Evolutionary conservation across 2,329 filamentous ascomycete genomes (phyloP).

Genomic region (Fusarium liriodendri): DNA sequence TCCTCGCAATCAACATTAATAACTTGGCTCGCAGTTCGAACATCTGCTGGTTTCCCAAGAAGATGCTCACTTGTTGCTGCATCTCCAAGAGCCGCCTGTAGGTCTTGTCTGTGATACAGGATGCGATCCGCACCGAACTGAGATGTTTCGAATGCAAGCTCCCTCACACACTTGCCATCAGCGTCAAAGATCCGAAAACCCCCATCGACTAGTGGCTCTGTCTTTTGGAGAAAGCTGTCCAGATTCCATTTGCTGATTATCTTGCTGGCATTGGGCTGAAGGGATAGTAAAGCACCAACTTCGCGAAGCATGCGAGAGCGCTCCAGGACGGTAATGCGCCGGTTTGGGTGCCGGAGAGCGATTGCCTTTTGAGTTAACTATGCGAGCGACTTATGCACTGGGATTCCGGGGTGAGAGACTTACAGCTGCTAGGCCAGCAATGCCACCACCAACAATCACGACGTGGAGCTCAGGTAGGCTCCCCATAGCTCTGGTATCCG

Average conservation of each 20-base stretch:
- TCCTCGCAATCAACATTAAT: slow-evolving; percentile 23
- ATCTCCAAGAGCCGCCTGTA: slow-evolving; percentile 25
- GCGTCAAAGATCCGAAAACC: slow-evolving; percentile 37
- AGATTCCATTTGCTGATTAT: slow-evolving; percentile 34
- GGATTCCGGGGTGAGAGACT: not conserved
- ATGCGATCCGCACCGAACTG: slow-evolving; percentile 36
- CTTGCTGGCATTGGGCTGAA: slow-evolving; percentile 38
- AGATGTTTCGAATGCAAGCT: slow-evolving; percentile 24
- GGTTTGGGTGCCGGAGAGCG: slow-evolving; percentile 20
- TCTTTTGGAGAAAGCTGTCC: slow-evolving; percentile 18
- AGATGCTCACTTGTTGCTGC: slow-evolving; percentile 20
- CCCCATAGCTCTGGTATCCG: slow-evolving; percentile 12
- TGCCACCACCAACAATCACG: slow-evolving; percentile 37
- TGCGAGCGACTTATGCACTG: not conserved
- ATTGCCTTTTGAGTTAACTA: slow-evolving; percentile 15
- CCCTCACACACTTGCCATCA: slow-evolving; percentile 26
- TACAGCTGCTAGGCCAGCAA: slow-evolving; percentile 33
- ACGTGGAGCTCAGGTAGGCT: slow-evolving; percentile 34
- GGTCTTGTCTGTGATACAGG: slow-evolving; percentile 36
- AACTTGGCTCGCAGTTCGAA: slow-evolving; percentile 30
- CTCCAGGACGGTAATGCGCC: slow-evolving; percentile 36
- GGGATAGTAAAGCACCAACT: slow-evolving; percentile 34
- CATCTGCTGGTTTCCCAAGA: slow-evolving; percentile 20
- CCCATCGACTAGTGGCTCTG: slow-evolving; percentile 31
- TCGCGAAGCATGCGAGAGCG: slow-evolving; percentile 37